Evolutionary conservation across 2,329 filamentous ascomycete genomes (phyloP).

Genomic region (Pseudogymnoascus sp.): DNA sequence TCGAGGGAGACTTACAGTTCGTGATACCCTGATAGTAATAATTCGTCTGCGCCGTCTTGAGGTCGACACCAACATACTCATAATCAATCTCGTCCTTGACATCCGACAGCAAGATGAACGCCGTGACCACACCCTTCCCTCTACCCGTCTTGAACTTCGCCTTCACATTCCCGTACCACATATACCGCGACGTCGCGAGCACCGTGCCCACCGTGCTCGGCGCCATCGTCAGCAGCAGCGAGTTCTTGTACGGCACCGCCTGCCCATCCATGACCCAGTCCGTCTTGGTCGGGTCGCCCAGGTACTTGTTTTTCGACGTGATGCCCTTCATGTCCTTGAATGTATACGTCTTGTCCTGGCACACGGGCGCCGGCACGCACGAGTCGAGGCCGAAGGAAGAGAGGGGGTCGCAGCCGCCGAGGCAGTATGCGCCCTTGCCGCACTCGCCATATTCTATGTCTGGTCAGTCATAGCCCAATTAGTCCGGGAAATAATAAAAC

Average conservation of each 20-base stretch:
- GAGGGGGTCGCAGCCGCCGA: conserved; percentile 87
- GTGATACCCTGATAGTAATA: conserved; percentile 94
- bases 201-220: conserved; percentile 78
- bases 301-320: conserved; percentile 66
- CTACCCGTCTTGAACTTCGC: conserved; percentile 77
- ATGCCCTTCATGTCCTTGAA: conserved; percentile 66
- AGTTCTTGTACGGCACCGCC: conserved; percentile 57
- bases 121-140: conserved; percentile 85
- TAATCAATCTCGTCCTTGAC: conserved; percentile 98
- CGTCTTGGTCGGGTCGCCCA: conserved; percentile 68
- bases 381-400: conserved; percentile 76
- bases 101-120: conserved; percentile 91
- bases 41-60: conserved; percentile 77
- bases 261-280: conserved; percentile 88
- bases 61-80: conserved; percentile 80
- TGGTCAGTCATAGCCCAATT: not conserved
- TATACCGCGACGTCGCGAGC: conserved; percentile 72
- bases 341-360: conserved; percentile 63
- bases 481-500: conserved; percentile 28
- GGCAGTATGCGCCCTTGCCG: conserved; percentile 87
- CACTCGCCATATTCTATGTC: conserved; percentile 78
- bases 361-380: conserved; percentile 77
- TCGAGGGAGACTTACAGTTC: conserved; percentile 58
- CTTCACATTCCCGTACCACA: conserved; percentile 95
- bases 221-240: conserved; percentile 82